Conservation (phyloP, 1,284 basidiomycete species). For the Boletus hoseneyae region DNA sequence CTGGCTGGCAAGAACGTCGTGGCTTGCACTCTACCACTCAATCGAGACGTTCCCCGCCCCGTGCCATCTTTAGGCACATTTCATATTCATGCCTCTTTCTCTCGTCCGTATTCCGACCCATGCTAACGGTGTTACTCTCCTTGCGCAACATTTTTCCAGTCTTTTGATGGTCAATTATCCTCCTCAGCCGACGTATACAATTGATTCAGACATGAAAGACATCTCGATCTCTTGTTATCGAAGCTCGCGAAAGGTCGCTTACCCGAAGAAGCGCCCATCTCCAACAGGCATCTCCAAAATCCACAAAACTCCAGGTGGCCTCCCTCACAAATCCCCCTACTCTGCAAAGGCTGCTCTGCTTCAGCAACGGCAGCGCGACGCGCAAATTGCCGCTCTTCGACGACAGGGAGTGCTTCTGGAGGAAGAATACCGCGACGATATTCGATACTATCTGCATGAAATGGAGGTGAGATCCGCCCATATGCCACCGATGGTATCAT, state of each 20-base stretch:
- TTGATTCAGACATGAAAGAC: conserved; percentile 68
- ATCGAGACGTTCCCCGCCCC: background rate
- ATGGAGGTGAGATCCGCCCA: conserved; percentile 81
- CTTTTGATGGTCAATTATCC: conserved; percentile 41
- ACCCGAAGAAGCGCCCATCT: conserved; percentile 79
- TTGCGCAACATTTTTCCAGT: conserved; percentile 33
- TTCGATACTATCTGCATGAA: conserved; percentile 89
- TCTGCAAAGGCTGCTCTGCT: conserved; percentile 55
- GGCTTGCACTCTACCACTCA: background rate
- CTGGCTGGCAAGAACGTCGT: background rate
- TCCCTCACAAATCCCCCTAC: conserved; percentile 60
- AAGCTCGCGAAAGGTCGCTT: conserved; percentile 59
- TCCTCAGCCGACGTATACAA: conserved; percentile 35
- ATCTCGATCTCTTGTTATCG: conserved; percentile 53
- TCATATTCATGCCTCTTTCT: conserved; percentile 11
- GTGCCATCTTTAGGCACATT: conserved; percentile 11
- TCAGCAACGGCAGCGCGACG: conserved; percentile 64
- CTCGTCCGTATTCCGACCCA: conserved; percentile 9
- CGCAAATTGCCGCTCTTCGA: conserved; percentile 62
- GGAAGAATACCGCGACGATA: conserved; percentile 94
- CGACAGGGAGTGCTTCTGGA: conserved; percentile 74
- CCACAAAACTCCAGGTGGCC: conserved; percentile 50
- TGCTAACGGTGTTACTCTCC: conserved; percentile 17
- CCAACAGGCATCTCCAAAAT: conserved; percentile 70
- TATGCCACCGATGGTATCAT: conserved; percentile 4